These are phyloP conservation scores for Asterochloris sp. DNA, from an alignment of 139 green algal genomes.

Conservation along the genomic window DNA sequence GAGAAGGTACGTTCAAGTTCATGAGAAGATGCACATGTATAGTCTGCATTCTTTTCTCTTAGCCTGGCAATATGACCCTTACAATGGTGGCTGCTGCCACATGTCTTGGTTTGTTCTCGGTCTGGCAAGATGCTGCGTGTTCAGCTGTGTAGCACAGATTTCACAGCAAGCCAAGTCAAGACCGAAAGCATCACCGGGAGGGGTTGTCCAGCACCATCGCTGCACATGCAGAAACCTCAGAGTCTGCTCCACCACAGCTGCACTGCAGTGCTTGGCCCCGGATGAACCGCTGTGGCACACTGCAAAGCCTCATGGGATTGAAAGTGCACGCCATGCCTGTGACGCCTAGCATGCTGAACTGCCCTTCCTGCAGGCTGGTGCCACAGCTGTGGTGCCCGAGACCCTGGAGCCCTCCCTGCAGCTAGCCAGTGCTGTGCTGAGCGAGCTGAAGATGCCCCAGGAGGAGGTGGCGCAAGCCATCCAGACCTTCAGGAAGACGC, in stretches of 20 bases:
- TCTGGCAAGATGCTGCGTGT: too few species aligned
- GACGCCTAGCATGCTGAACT: background rate
- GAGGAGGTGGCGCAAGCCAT: conserved; percentile 78
- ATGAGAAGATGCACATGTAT: too few species aligned
- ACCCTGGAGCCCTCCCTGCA: conserved; percentile 91
- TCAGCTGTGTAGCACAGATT: too few species aligned
- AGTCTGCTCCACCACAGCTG: background rate
- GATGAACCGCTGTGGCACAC: background rate
- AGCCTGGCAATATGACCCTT: too few species aligned
- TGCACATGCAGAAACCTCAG: too few species aligned
- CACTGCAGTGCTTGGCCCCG: background rate
- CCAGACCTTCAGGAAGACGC: conserved; percentile 55
- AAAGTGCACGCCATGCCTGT: background rate
- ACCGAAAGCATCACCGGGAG: too few species aligned
- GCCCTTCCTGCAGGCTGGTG: conserved; percentile 55
- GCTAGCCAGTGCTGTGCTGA: conserved; percentile 89
- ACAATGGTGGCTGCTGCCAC: too few species aligned
- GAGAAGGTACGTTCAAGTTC: conserved; percentile 62
- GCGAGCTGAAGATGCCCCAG: conserved; percentile 70
- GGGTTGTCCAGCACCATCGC: too few species aligned
- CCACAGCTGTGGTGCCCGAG: conserved; percentile 94
- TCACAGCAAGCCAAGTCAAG: too few species aligned
- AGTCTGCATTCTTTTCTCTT: too few species aligned
- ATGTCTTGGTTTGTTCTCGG: too few species aligned
- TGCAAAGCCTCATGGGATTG: background rate